These are phyloP conservation scores for Tolypocladium pustulatum DNA, from an alignment of 2,329 filamentous ascomycete genomes.

Conservation along the genomic window DNA sequence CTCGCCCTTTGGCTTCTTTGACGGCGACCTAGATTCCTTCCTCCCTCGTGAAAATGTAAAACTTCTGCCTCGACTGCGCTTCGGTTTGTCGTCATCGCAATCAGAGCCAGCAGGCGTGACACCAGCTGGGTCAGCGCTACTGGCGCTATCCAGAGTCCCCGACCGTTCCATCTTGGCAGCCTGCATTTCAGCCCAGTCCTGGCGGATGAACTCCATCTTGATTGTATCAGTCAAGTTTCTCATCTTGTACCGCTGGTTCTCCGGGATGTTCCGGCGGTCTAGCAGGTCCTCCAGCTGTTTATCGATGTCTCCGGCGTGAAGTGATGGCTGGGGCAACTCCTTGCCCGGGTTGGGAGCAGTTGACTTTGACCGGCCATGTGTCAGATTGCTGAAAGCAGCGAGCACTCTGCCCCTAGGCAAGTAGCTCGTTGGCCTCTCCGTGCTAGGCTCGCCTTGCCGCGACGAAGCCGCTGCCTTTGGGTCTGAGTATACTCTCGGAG, in stretches of 20 bases:
- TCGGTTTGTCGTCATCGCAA: slow-evolving; percentile 38
- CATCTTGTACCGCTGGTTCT: slow-evolving; percentile 93
- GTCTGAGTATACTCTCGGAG: slow-evolving; percentile 12
- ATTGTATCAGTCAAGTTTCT: slow-evolving; percentile 76
- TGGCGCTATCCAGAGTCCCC: slow-evolving; percentile 28
- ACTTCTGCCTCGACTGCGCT: slow-evolving; percentile 40
- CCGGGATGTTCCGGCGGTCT: slow-evolving; percentile 85
- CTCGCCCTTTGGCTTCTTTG: slow-evolving; percentile 65
- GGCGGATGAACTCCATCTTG: slow-evolving; percentile 90
- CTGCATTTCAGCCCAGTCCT: slow-evolving; percentile 66
- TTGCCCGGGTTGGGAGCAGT: slow-evolving; percentile 18
- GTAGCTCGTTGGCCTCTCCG: slow-evolving; percentile 21
- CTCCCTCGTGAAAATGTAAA: slow-evolving; percentile 63
- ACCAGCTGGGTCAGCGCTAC: slow-evolving; percentile 22
- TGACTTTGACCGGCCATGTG: slow-evolving; percentile 27
- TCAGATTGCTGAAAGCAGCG: slow-evolving; percentile 25
- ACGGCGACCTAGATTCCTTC: slow-evolving; percentile 55
- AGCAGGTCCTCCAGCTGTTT: slow-evolving; percentile 52
- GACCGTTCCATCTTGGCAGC: slow-evolving; percentile 34
- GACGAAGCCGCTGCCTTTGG: slow-evolving; percentile 6
- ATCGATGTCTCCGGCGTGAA: slow-evolving; percentile 45
- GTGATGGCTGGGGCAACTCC: slow-evolving; percentile 34
- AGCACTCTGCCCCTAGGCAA: slow-evolving; percentile 29
- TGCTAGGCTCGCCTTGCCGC: slow-evolving; percentile 17
- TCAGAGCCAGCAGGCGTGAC: slow-evolving; percentile 24